Percentiles rank a stretch among this genome's conserved stretches.
Evolutionary conservation across 345 rosid species (phyloP).

Genomic region (Balakata baccata): DNA sequence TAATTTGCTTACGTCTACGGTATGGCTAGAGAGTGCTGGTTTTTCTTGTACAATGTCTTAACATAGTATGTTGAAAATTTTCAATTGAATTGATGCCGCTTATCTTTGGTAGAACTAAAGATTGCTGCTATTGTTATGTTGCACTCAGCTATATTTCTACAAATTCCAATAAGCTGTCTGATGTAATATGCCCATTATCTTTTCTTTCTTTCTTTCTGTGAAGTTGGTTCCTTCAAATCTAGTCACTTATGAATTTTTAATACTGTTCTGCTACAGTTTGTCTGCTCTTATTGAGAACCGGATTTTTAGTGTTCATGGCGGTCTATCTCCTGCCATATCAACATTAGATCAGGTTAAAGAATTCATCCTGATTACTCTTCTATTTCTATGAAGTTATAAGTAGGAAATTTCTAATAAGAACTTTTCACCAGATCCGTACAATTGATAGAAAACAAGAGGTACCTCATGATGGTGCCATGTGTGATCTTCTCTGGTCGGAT

Average conservation of each 20-base stretch:
- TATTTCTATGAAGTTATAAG: constrained; percentile 13
- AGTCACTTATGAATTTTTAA: constrained; percentile 7
- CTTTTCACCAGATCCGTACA: constrained; percentile 63
- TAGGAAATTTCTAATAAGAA: constrained; percentile 12
- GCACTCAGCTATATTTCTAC: neutral
- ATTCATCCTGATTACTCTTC: constrained; percentile 22
- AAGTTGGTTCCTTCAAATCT: neutral
- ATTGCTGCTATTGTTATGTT: neutral
- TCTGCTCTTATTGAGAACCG: constrained; percentile 93
- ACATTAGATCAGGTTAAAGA: constrained; percentile 83
- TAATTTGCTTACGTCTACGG: neutral
- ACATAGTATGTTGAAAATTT: neutral
- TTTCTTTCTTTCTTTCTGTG: neutral
- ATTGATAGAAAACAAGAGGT: constrained; percentile 99
- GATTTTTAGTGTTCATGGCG: constrained; percentile 94
- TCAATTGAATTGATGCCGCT: neutral
- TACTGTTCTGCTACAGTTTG: constrained; percentile 48
- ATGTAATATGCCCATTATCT: neutral
- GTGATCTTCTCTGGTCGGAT: constrained; percentile 98
- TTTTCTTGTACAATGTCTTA: neutral
- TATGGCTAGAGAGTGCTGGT: neutral
- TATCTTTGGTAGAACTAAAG: neutral
- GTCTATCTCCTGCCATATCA: constrained; percentile 89
- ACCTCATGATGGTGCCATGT: constrained; percentile 99
- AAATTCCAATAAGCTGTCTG: neutral